Evolutionary conservation across 176 grass and related monocot genomes (phyloP).

Genomic region (Phyllostachys edulis): DNA sequence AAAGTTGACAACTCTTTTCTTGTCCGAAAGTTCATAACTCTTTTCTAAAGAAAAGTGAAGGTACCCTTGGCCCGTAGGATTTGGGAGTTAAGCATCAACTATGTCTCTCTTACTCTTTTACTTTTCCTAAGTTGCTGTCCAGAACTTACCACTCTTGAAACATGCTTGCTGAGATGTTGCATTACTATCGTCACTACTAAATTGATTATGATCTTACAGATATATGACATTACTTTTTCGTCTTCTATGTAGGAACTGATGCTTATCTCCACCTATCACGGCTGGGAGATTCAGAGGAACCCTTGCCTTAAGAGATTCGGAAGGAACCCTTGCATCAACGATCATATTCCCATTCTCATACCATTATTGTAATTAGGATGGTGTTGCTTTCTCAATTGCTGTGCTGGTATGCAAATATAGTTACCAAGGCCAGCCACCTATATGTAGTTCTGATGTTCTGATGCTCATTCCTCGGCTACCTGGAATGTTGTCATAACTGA

Average conservation of each 20-base stretch:
- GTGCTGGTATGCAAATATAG: slow-evolving; percentile 44
- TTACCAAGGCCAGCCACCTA: slow-evolving; percentile 37
- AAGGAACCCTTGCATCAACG: slow-evolving; percentile 26
- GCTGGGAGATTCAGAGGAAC: slow-evolving; percentile 91
- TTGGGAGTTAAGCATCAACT: neutral
- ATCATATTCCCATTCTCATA: neutral
- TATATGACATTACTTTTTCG: neutral
- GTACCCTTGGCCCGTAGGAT: neutral
- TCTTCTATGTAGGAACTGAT: slow-evolving; percentile 69
- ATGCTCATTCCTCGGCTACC: neutral
- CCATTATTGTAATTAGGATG: slow-evolving; percentile 40
- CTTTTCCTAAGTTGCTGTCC: neutral
- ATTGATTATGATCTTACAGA: neutral
- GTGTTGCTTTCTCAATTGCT: slow-evolving; percentile 16
- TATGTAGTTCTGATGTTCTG: slow-evolving; percentile 19
- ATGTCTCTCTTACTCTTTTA: neutral
- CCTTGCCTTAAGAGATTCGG: slow-evolving; percentile 54
- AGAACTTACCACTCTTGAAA: neutral
- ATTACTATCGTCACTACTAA: neutral
- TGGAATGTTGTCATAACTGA: neutral
- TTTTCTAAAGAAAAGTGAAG: neutral
- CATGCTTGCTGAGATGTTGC: neutral
- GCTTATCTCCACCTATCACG: slow-evolving; percentile 94
- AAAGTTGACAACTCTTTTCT: neutral
- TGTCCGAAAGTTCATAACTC: too few species aligned